These are phyloP conservation scores for Haberlea rhodopensis DNA, from an alignment of 257 asterid genomes.

Conservation along the genomic window DNA sequence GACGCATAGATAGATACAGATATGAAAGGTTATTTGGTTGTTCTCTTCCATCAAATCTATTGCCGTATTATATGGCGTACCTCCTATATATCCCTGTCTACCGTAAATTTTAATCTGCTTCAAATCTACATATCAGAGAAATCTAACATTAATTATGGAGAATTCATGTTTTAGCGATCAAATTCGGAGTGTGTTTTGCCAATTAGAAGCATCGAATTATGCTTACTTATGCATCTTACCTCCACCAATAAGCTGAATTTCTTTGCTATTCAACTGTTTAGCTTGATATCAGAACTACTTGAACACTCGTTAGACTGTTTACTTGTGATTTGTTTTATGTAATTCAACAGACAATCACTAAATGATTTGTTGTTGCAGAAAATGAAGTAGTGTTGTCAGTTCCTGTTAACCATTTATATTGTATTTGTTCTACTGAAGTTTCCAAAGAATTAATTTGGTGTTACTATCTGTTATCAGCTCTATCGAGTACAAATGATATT, in stretches of 20 bases:
- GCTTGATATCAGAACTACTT: neutral
- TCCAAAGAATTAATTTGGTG: neutral
- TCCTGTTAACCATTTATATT: neutral
- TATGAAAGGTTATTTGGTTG: neutral
- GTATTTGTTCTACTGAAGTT: neutral
- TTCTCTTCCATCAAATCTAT: neutral
- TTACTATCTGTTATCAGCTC: neutral
- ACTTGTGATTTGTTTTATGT: too few relatives aligned
- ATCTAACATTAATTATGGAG: too few relatives aligned
- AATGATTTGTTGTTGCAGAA: neutral
- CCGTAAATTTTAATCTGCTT: neutral
- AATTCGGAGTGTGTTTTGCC: neutral
- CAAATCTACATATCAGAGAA: neutral
- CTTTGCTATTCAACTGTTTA: too few relatives aligned
- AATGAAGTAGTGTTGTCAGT: neutral
- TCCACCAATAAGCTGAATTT: neutral
- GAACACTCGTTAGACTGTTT: too few relatives aligned
- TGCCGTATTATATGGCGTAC: too few relatives aligned
- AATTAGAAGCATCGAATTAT: too few relatives aligned
- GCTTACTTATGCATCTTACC: too few relatives aligned
- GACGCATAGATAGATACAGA: neutral
- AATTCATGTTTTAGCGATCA: neutral
- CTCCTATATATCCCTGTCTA: too few relatives aligned
- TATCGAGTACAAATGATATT: neutral
- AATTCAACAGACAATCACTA: neutral